Evolutionary conservation across 176 grass and related monocot genomes (phyloP).

Genomic region (Phragmites australis): DNA sequence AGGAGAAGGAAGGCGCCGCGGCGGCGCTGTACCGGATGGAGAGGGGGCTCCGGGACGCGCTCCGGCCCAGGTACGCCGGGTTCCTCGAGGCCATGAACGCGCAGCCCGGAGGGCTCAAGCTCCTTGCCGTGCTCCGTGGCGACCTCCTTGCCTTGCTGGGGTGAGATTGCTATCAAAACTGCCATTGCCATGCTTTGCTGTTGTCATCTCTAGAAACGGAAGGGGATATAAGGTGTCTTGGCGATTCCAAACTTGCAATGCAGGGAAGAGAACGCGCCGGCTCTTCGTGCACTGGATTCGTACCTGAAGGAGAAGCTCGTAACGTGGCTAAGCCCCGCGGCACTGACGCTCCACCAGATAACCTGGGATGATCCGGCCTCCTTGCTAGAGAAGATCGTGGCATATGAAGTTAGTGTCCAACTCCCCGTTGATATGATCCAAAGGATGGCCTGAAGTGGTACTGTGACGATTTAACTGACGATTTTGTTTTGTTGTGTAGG

Average conservation of each 20-base stretch:
- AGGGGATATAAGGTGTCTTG: constrained; percentile 14
- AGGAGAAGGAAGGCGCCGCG: constrained; percentile 45
- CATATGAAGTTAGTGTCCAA: constrained; percentile 63
- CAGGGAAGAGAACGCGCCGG: constrained; percentile 69
- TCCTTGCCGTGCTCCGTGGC: constrained; percentile 75
- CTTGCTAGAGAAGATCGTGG: constrained; percentile 95
- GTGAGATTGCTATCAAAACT: constrained; percentile 46
- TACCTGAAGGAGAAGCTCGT: constrained; percentile 98
- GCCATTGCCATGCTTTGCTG: constrained; percentile 1
- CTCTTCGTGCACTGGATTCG: constrained; percentile 74
- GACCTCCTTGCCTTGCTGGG: constrained; percentile 74
- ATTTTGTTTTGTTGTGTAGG: constrained; percentile 48
- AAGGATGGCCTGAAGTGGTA: neutral
- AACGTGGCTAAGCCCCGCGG: constrained; percentile 92
- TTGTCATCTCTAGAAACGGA: neutral
- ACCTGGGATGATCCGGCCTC: constrained; percentile 96
- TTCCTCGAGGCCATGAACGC: constrained; percentile 88
- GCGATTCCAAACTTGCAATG: constrained; percentile 31
- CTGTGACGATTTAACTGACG: constrained; percentile 9
- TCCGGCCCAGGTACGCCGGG: constrained; percentile 66
- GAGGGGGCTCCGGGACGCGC: constrained; percentile 65
- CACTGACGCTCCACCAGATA: constrained; percentile 81
- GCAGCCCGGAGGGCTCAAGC: constrained; percentile 82
- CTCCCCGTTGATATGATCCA: neutral
- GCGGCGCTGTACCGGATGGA: constrained; percentile 84